Base-by-base conservation (phyloP, 2,329 filamentous ascomycete genomes). In the Penicillium verrucosum region DNA sequence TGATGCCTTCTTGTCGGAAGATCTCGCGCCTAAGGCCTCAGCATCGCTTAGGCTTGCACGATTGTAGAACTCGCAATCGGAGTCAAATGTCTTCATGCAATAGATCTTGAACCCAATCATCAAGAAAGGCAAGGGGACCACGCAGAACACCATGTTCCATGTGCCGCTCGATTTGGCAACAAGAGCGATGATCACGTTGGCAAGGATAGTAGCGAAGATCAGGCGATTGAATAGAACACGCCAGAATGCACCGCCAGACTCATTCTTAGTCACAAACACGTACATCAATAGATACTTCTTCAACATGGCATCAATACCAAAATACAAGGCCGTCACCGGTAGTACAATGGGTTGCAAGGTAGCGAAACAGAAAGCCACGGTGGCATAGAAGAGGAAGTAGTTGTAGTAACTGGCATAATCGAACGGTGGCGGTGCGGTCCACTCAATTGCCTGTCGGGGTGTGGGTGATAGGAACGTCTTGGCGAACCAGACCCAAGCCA, bases 401-500 rank as follows among this genome's bases (percentile, higher is more conserved):
- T 97, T 97, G 82, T 97, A 99, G 77, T 97, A 97, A 65, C 86
- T 91, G 57, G 94, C 91, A 69, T 97, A 97, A 65, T 97, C 92
- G 72, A 99, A 97, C 0, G 90, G 81, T 2, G 90, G 92, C 1
- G 94, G 94, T 4, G 94, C 94, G 0, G 92, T 96, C 69, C 94
- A 84, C 73, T 96, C 90, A 64, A 97, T 97, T 64, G 94, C 80
- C 72, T 96, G 89, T 64, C 94, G 84, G 5, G 94, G 94, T 2
- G 94, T 97, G 3, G 93, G 93, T 59, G 85, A 88, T 27, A 90
- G 83, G 67, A 97, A 94, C 54, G 88, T 93, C 70, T 91, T 88
- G 60, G 88, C 84, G 72, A 94, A 89, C 69, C 91, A 96, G 59
- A 90, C 88, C 81, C 88, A 89, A n/a, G 89, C 79, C 51, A 99